Conservation (phyloP, 106 monocot genomes). For the Apostasia shenzhenica region DNA sequence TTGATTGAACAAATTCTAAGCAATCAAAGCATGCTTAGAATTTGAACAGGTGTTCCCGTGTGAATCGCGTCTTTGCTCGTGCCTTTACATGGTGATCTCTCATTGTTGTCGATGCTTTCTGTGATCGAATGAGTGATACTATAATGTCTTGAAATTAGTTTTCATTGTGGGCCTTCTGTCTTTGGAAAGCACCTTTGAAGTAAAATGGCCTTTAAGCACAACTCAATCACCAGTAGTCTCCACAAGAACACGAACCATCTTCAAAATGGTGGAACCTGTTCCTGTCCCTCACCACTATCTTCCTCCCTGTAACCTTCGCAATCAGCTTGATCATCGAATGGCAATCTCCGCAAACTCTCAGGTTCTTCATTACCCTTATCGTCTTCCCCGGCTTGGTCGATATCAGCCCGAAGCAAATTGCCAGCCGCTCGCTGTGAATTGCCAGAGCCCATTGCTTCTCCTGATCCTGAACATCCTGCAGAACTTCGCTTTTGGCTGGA, state of each 20-base stretch:
- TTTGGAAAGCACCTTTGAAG: too few species aligned
- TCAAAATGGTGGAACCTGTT: slow-evolving; percentile 47
- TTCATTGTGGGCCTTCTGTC: too few species aligned
- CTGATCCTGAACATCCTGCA: slow-evolving; percentile 37
- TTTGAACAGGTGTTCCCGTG: too few species aligned
- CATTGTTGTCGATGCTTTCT: too few species aligned
- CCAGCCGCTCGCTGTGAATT: slow-evolving; percentile 56
- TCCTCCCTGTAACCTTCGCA: slow-evolving; percentile 33
- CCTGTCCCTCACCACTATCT: slow-evolving; percentile 44
- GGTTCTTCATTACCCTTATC: slow-evolving; percentile 42
- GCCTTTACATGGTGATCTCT: too few species aligned
- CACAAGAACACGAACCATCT: slow-evolving; percentile 1
- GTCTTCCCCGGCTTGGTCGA: slow-evolving; percentile 30
- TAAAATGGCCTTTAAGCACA: too few species aligned
- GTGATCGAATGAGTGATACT: too few species aligned
- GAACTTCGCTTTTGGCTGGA: slow-evolving; percentile 23
- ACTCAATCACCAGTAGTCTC: slow-evolving; percentile 1
- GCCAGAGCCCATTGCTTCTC: slow-evolving; percentile 44
- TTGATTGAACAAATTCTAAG: too few species aligned
- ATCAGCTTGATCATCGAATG: slow-evolving; percentile 50
- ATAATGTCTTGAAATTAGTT: too few species aligned
- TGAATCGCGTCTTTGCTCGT: too few species aligned
- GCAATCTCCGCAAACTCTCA: slow-evolving; percentile 12
- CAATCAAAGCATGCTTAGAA: too few species aligned
- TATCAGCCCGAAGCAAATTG: slow-evolving; percentile 47